Conservation (phyloP, 257 asterid species). For the Nicotiana tabacum region DNA sequence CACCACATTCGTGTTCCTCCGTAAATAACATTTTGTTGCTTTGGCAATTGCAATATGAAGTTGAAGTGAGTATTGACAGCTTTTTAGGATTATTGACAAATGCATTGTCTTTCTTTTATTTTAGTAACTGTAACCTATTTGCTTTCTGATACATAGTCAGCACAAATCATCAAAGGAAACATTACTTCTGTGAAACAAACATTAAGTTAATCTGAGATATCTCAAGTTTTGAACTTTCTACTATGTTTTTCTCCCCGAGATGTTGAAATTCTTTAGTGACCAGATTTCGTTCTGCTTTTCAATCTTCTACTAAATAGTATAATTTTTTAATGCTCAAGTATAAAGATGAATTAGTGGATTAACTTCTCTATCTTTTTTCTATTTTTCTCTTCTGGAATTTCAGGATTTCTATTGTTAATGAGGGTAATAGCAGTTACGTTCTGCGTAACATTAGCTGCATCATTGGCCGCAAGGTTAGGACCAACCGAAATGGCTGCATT, state of each 20-base stretch:
- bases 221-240: too few species aligned
- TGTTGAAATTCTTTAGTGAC: neutral
- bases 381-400: neutral
- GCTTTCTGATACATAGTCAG: neutral
- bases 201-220: too few species aligned
- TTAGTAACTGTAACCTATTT: neutral
- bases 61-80: neutral
- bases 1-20: neutral
- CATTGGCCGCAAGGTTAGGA: conserved; percentile 74
- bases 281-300: neutral
- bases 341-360: neutral
- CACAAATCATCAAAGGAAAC: neutral
- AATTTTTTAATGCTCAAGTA: neutral
- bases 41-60: neutral
- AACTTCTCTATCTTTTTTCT: neutral
- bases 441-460: conserved; percentile 81
- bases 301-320: neutral
- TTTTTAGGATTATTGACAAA: neutral
- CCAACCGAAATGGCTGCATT: conserved; percentile 84
- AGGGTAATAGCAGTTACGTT: conserved; percentile 81
- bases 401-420: conserved; percentile 61
- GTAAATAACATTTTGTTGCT: neutral
- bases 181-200: neutral
- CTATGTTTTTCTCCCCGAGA: too few species aligned
- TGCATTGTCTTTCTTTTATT: neutral